Conservation (phyloP, 305 asterid genomes). For the Solanum hybrid region DNA sequence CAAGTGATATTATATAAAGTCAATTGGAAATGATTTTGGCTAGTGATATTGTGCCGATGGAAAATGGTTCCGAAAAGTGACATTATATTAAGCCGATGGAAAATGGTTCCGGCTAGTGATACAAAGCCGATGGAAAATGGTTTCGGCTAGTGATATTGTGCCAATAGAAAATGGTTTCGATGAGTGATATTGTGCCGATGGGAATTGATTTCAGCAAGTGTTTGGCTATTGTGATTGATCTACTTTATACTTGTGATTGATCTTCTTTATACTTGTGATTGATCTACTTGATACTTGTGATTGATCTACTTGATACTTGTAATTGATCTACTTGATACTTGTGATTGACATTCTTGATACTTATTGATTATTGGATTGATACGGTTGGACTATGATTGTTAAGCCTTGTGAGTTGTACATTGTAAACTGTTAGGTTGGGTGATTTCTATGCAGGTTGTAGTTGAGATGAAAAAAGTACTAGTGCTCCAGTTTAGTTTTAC, state of each 20-base stretch:
- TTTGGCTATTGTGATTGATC: neutral
- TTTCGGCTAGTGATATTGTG: neutral
- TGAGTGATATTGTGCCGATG: neutral
- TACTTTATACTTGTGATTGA: neutral
- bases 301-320: neutral
- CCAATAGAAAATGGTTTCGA: neutral
- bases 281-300: neutral
- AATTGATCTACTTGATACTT: neutral
- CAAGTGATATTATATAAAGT: too few species aligned
- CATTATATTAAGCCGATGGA: neutral
- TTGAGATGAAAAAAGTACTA: too few species aligned
- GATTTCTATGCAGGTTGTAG: neutral
- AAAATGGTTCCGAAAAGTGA: neutral
- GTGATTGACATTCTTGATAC: neutral
- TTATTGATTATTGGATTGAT: neutral
- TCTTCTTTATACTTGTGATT: neutral
- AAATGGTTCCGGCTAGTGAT: neutral
- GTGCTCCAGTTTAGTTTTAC: too few species aligned
- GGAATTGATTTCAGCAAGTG: neutral
- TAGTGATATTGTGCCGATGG: neutral
- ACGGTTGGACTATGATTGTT: neutral
- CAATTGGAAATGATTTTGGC: neutral
- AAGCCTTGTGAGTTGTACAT: neutral
- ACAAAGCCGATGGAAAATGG: neutral
- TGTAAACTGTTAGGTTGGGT: neutral